A percentile compares a stretch with the other conserved stretches of the same genome.
phyloP scores from a whole-genome alignment of 345 rosid genomes.

The Hibiscus trionum region DNA sequence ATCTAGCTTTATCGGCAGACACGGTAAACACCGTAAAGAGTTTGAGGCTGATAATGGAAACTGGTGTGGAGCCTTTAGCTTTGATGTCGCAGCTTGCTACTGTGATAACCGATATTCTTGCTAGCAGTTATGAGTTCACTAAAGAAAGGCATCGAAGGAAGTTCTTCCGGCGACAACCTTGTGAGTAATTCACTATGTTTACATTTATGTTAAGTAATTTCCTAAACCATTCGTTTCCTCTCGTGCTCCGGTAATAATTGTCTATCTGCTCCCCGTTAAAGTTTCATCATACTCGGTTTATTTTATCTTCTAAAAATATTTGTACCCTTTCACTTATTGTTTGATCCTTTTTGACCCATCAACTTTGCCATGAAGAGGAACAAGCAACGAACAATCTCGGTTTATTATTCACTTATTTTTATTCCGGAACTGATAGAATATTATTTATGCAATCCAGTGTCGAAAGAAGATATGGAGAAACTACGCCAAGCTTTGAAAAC shows the following conservation, averaged over 20 bases:
- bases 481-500: constrained; percentile 90
- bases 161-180: constrained; percentile 69
- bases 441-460: constrained; percentile 41
- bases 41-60: constrained; percentile 81
- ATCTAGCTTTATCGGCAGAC: constrained; percentile 96
- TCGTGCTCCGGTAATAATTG: not conserved
- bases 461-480: constrained; percentile 91
- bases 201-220: not conserved
- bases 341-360: too few relatives aligned
- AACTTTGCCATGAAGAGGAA: too few relatives aligned
- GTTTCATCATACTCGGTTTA: not conserved
- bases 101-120: constrained; percentile 87
- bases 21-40: constrained; percentile 94
- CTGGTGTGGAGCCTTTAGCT: constrained; percentile 89
- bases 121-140: constrained; percentile 78
- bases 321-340: too few relatives aligned
- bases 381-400: too few relatives aligned
- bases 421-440: constrained; percentile 12
- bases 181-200: constrained; percentile 46
- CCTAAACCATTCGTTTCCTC: constrained; percentile 4
- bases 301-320: too few relatives aligned
- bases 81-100: constrained; percentile 99
- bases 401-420: not conserved
- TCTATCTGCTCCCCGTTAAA: not conserved
- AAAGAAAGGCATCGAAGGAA: constrained; percentile 65